These are phyloP conservation scores for Helotiales sp. DNA, from an alignment of 2,329 filamentous ascomycete genomes.

Conservation along the genomic window DNA sequence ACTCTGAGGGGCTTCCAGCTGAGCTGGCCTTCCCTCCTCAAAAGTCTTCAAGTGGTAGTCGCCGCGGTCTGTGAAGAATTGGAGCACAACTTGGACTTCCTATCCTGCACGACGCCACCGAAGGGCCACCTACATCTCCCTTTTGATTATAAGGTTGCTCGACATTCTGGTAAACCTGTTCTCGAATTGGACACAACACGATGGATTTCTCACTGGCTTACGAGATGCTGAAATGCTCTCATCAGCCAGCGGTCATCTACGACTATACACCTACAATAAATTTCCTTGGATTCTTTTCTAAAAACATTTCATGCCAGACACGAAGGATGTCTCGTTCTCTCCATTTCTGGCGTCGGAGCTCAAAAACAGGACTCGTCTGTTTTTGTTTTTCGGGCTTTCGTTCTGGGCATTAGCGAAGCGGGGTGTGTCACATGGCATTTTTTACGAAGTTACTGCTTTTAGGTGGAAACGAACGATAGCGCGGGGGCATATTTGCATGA, in stretches of 20 bases:
- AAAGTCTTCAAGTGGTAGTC: background rate
- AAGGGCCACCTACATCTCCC: constrained; percentile 10
- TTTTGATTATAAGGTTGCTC: constrained; percentile 27
- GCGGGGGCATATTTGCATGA: constrained; percentile 6
- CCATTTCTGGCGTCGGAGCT: constrained; percentile 27
- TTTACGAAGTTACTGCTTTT: constrained; percentile 7
- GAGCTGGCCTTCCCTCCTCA: constrained; percentile 9
- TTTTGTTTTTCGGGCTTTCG: constrained; percentile 6
- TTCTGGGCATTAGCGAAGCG: constrained; percentile 6
- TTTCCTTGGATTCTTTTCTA: constrained; percentile 16
- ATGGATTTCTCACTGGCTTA: constrained; percentile 15
- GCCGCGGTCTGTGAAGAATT: background rate
- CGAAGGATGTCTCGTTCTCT: constrained; percentile 11
- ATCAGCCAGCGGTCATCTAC: constrained; percentile 7
- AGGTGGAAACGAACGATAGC: constrained; percentile 4
- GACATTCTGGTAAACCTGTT: constrained; percentile 22
- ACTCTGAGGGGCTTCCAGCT: constrained; percentile 4
- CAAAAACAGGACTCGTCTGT: constrained; percentile 15
- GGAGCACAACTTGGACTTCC: background rate
- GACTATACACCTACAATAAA: constrained; percentile 9
- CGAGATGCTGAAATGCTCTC: constrained; percentile 37
- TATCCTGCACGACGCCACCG: background rate
- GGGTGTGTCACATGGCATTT: background rate
- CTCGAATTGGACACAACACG: constrained; percentile 20
- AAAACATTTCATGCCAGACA: constrained; percentile 8